Base-by-base conservation (phyloP, 2,329 filamentous ascomycete species). In the Colletotrichum sp. region DNA sequence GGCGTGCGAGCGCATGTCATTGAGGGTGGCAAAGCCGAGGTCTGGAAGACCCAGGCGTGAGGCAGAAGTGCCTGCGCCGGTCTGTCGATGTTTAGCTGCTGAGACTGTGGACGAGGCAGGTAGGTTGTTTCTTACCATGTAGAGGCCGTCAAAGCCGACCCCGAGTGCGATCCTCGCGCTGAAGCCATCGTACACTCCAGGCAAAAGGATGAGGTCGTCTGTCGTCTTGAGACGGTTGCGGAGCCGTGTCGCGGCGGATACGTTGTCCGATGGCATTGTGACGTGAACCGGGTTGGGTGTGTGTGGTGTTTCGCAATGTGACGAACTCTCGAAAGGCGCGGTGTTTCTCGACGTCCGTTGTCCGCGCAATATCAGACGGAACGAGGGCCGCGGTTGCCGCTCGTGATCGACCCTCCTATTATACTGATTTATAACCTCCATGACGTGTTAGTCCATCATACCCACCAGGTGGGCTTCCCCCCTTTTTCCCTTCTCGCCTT, bases 141-240 rank as follows among this genome's bases (percentile, higher is more conserved):
- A 94, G 52, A 94, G 81, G 72, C 87, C 89, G 63, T 93, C 89
- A 75, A 93, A 93, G 7, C 92, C 92, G n/a, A 90, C 86, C 57
- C 87, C 85, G 26, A 93, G 85, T 2, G 92, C 92, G 72, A 94
- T 89, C 1, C 92, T 87, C 1, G 93, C 92, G 3, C 91, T 92
- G 71, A 93, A 88, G 14, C 93, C 93, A 85, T 95, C 93, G 80
- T 93, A 93, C 4, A 94, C 92, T 36, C 93, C 92, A 0, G 92
- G 92, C 68, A 90, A 92, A 4, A 93, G 87, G 52, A 94, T 79
- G 60, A 89, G 84, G 64, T 85, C 83, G 34, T 84, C 80, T 16
- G 82, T 79, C 21, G 86, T 83, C 12, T 28, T 34, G 16, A 89
- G 80, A 67, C 85, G 84, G 60, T 84, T 80, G 63, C 87, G 85